Evolutionary conservation across 441 rosid genomes (phyloP), one percentile per base, ranked within the genome.

Genomic region (Flueggea neowawraea): DNA sequence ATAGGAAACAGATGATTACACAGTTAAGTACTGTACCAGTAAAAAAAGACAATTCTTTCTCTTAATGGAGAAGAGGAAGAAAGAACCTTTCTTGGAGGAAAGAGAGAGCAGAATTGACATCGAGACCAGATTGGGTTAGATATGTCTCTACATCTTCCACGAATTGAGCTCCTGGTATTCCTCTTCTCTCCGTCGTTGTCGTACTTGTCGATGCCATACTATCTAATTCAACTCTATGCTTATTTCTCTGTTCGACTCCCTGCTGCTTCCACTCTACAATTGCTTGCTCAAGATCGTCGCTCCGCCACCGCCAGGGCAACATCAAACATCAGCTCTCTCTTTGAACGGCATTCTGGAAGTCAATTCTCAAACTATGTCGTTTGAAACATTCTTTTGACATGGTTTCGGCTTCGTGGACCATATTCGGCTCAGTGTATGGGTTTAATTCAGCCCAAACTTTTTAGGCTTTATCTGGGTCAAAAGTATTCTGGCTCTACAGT

Each of bases 131-230:
- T 56, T 79, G 86, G 55, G 79, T 60, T 78, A 91, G 96, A 65
- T 77, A 86, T 32, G 85, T 84, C 57, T 84, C 86, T 0, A 86
- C 99, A 73, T 88, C 97, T 73, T 87, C 87, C 12, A 81, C 94
- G 69, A 91, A 89, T 69, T 86, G 91, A 65, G 97, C 97, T 36
- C 85, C 99, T 0, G 94, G 97, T 52, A 91, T 95, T 39, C 99
- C 97, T 76, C 97, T 82, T 70, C 99, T 84, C 85, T 89, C 99
- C 7, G 78, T 48, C 53, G 70, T 10, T 47, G 75, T 6, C 12
- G 63, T 9, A 12, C 62, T n/a, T 52, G 73, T 16, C 0, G 88
- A 69, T n/a, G 78, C 77, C 86, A 86, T 85, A 62, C n/a, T 47
- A 10, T 47, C 14, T 14, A 3, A 3, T 47, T 47, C 50, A 47